Evolutionary conservation across 1,284 basidiomycete species (phyloP).

Genomic region (Blastosporella zonata): DNA sequence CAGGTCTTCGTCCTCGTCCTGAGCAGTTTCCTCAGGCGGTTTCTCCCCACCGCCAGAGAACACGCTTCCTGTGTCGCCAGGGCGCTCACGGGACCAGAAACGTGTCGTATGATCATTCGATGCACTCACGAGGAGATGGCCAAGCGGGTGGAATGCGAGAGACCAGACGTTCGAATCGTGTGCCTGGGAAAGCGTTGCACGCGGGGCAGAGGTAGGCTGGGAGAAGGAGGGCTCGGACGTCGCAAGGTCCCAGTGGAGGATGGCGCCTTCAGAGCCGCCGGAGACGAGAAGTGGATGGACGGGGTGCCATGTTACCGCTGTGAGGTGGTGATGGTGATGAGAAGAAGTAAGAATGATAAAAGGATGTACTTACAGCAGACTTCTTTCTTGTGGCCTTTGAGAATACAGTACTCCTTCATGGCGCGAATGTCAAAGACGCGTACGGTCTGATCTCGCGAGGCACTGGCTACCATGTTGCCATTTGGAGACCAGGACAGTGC

Average conservation of each 20-base stretch:
- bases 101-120: slow-evolving; percentile 97
- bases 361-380: slow-evolving; percentile 80
- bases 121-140: slow-evolving; percentile 89
- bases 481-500: slow-evolving; percentile 91
- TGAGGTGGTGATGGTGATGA: slow-evolving; percentile 4
- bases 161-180: slow-evolving; percentile 99
- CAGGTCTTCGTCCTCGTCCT: slow-evolving; percentile 77
- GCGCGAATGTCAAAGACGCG: slow-evolving; percentile 98
- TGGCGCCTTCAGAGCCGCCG: slow-evolving; percentile 90
- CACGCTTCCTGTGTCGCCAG: slow-evolving; percentile 67
- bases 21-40: slow-evolving; percentile 60
- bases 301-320: slow-evolving; percentile 94
- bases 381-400: slow-evolving; percentile 96
- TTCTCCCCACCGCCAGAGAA: slow-evolving; percentile 77
- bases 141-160: slow-evolving; percentile 92
- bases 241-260: slow-evolving; percentile 90
- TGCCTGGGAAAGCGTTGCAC: slow-evolving; percentile 84
- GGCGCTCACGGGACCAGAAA: slow-evolving; percentile 92
- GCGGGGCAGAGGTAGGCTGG: slow-evolving; percentile 50
- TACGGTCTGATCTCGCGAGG: slow-evolving; percentile 90
- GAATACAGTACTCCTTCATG: slow-evolving; percentile 90
- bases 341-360: not conserved
- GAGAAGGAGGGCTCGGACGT: slow-evolving; percentile 42
- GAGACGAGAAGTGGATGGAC: slow-evolving; percentile 89
- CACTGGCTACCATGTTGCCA: slow-evolving; percentile 91